These are phyloP conservation scores for Castanopsis chinensis DNA, from an alignment of 306 rosid genomes.

Conservation along the genomic window DNA sequence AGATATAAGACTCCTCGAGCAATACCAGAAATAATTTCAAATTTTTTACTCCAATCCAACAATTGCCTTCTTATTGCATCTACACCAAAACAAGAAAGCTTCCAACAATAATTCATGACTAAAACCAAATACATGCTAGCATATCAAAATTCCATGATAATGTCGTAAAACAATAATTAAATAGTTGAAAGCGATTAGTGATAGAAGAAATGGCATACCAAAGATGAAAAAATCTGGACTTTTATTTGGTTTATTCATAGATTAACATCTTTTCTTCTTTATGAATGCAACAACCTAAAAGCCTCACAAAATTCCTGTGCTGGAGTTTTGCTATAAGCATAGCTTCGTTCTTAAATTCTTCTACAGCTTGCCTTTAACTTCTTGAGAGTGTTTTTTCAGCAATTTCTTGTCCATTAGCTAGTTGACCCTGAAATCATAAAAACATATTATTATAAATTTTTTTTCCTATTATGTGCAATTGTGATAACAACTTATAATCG, in stretches of 20 bases:
- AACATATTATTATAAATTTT: no score
- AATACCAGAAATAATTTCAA: no score
- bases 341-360: conserved; percentile 47
- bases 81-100: no score
- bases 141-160: neutral
- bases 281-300: conserved; percentile 42
- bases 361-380: conserved; percentile 37
- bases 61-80: no score
- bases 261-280: conserved; percentile 39
- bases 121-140: no score
- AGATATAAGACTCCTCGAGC: no score
- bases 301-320: conserved; percentile 46
- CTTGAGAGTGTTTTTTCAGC: conserved; percentile 38
- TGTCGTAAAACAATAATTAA: neutral
- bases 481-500: no score
- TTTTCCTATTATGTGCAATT: no score
- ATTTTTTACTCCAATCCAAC: no score
- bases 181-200: neutral
- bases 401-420: conserved; percentile 36
- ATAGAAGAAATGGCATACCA: conserved; percentile 12
- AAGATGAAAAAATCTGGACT: conserved; percentile 40
- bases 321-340: conserved; percentile 43
- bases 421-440: conserved; percentile 33
- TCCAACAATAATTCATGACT: no score
- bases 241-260: conserved; percentile 40